Evolutionary conservation across 2,329 filamentous ascomycete species (phyloP).

Genomic region (Hymenotorrendiella dingleyae): DNA sequence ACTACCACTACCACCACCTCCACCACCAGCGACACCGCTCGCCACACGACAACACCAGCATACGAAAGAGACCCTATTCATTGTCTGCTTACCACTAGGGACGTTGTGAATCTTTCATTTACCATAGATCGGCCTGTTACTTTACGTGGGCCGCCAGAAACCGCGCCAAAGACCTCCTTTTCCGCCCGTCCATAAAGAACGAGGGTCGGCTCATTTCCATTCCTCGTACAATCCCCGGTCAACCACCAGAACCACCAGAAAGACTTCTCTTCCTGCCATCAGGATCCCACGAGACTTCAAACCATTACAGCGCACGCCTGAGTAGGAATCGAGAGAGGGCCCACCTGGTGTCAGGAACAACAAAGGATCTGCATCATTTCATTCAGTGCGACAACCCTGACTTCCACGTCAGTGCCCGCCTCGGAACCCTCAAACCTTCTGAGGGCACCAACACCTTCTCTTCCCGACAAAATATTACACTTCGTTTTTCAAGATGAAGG

Average conservation of each 20-base stretch:
- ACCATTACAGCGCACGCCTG: not conserved
- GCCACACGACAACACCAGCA: too few species aligned
- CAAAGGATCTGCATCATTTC: not conserved
- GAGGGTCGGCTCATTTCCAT: conserved; percentile 1
- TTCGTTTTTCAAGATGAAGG: conserved; percentile 53
- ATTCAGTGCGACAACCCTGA: not conserved
- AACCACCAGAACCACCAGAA: not conserved
- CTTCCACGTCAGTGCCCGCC: conserved; percentile 6
- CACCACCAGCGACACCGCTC: too few species aligned
- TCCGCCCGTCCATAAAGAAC: not conserved
- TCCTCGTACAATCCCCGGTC: not conserved
- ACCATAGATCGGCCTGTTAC: too few species aligned
- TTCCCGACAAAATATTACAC: not conserved
- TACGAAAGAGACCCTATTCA: too few species aligned
- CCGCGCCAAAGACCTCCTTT: too few species aligned
- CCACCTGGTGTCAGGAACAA: conserved; percentile 5
- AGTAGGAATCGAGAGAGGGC: conserved; percentile 7
- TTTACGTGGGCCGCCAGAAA: too few species aligned
- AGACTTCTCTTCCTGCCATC: too few species aligned
- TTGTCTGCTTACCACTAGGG: too few species aligned
- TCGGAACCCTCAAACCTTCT: conserved; percentile 12
- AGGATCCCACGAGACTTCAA: too few species aligned
- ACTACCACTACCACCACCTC: too few species aligned
- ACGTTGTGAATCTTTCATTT: too few species aligned
- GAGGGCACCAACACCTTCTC: conserved; percentile 5